Conservation (phyloP, 1,139 yeast species). For the Debaryomycetaceae sp. region DNA sequence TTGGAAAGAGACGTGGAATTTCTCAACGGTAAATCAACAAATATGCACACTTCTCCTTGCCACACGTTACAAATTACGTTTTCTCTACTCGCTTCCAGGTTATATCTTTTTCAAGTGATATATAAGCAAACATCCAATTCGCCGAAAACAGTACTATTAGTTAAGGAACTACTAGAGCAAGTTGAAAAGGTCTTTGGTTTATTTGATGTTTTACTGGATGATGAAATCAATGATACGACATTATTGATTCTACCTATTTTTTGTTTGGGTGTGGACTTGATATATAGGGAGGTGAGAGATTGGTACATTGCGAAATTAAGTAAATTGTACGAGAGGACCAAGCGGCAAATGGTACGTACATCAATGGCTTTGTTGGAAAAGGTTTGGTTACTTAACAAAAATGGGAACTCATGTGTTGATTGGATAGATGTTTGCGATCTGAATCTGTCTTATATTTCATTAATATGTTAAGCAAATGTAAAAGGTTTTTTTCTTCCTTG, state of each 20-base stretch:
- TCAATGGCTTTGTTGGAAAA: conserved; percentile 6
- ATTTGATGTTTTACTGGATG: conserved; percentile 2
- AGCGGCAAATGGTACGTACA: conserved; percentile 1
- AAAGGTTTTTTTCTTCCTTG: too few species aligned
- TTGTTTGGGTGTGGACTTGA: conserved; percentile 9
- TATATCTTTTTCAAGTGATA: conserved; percentile 1
- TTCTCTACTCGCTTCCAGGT: conserved; percentile 1
- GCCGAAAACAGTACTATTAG: conserved; percentile 1
- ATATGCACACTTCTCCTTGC: neutral
- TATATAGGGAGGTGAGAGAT: conserved; percentile 4
- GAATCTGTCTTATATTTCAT: conserved; percentile 1
- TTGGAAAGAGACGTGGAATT: conserved; percentile 1
- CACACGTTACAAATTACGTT: conserved; percentile 1
- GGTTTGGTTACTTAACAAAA: conserved; percentile 9
- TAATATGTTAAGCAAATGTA: conserved; percentile 1
- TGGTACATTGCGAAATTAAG: conserved; percentile 6
- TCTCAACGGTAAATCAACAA: neutral
- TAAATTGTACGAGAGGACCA: neutral
- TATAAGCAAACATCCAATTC: conserved; percentile 1
- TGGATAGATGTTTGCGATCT: conserved; percentile 6
- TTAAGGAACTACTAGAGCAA: conserved; percentile 1
- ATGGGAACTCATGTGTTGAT: conserved; percentile 7
- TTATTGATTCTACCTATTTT: conserved; percentile 8
- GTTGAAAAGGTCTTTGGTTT: conserved; percentile 1
- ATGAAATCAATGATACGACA: neutral